Percentiles rank a stretch among this genome's conserved stretches.
phyloP scores from a whole-genome alignment of 2,329 filamentous ascomycete genomes.

The Daldinia eschscholtzii region DNA sequence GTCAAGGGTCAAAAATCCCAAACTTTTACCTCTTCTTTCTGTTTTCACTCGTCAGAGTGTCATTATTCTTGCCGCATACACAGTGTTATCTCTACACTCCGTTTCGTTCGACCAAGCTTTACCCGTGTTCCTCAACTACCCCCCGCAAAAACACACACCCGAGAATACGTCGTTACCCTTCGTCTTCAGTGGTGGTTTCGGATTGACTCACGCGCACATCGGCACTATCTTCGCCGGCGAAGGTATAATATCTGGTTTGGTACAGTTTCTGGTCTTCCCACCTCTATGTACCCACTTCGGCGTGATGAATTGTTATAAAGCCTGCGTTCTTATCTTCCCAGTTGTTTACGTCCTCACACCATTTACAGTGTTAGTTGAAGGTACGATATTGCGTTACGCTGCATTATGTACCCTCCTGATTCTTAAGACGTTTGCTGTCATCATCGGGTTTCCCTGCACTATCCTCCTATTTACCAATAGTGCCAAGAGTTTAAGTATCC shows the following conservation, averaged over 20 bases:
- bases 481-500: constrained; percentile 77
- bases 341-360: constrained; percentile 85
- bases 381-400: constrained; percentile 63
- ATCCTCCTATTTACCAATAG: constrained; percentile 94
- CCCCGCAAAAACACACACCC: constrained; percentile 67
- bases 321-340: constrained; percentile 76
- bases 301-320: constrained; percentile 77
- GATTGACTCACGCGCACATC: constrained; percentile 77
- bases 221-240: constrained; percentile 88
- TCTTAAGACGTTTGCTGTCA: constrained; percentile 79
- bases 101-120: constrained; percentile 90
- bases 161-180: constrained; percentile 77
- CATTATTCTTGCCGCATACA: constrained; percentile 82
- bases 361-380: constrained; percentile 76
- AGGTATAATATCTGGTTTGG: constrained; percentile 80
- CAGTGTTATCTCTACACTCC: constrained; percentile 82
- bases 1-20: constrained; percentile 42
- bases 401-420: constrained; percentile 77
- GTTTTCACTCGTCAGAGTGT: constrained; percentile 81
- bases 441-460: constrained; percentile 88
- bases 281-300: constrained; percentile 78
- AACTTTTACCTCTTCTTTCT: constrained; percentile 45
- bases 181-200: constrained; percentile 86
- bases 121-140: constrained; percentile 88
- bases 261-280: constrained; percentile 90